Evolutionary conservation across 139 green algal species (phyloP), one percentile per base, ranked within the genome.

Genomic region (Chlorella sp.): DNA sequence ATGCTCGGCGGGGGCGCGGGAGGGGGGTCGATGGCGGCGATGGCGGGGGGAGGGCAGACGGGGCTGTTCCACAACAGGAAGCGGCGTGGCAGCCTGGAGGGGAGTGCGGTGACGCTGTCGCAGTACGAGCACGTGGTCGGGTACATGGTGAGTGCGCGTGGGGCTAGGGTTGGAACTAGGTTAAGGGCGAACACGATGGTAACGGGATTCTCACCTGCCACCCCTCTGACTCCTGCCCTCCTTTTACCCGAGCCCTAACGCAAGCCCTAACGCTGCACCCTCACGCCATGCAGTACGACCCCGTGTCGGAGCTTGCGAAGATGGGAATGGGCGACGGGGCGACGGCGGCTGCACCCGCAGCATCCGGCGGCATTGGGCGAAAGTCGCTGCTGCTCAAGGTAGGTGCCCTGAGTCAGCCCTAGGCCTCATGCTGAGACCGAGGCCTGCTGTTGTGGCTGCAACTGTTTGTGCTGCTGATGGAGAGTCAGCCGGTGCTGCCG

Each of bases 361-460:
- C 42, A 10, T 17, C 42, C 17, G 42, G 61, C 35, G 6, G 22
- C 65, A 71, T 71, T n/a, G 32, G 35, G 1, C 65, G 65, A 10
- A 71, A 71, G 35, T 50, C 65, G 22, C 65, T 71, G 35, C 65
- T 80, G 60, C 68, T 72, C 30, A 68, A 80, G 31, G 31, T 61
- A 6, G 60, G 74, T 55, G 42, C 10, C 42, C 17, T 55, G 42
- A 55, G 10, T 17, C 10, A 17, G 10, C 17, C 42, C 42, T 17
- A 17, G 10, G 17, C 10, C 42, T 17, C 42, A 10, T 55, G 42
- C 42, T 55, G 42, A 17, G 10, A 17, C 42, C 42, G 42, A 55
- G 10, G 42, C 42, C 42, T 55, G 42, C 10, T 55, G 42, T 55
- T 17, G 42, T 17, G 42, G 10, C 42, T 55, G 42, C 42, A 55